phyloP scores from a whole-genome alignment of 2,329 filamentous ascomycete genomes.

The Mycosphaerelloides madeirae region DNA sequence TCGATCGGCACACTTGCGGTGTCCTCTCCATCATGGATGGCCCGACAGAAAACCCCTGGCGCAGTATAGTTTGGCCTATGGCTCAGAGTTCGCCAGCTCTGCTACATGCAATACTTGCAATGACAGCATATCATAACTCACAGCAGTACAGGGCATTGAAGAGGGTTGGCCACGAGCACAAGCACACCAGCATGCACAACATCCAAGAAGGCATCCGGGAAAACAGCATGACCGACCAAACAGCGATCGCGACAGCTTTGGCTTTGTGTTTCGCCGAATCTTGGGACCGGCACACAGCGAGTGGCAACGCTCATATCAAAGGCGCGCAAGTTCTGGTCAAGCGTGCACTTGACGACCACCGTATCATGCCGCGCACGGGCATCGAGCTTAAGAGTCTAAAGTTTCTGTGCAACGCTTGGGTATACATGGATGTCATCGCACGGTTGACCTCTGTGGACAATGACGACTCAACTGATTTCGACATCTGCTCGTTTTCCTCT shows the following conservation, averaged over 20 bases:
- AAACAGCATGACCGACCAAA: conserved; percentile 58
- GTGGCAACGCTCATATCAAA: conserved; percentile 64
- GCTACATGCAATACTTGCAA: conserved; percentile 63
- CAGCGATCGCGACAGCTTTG: conserved; percentile 65
- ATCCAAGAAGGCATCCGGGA: conserved; percentile 53
- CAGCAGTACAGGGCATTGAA: conserved; percentile 54
- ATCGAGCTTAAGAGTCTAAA: conserved; percentile 53
- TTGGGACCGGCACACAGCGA: conserved; percentile 66
- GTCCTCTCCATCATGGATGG: conserved; percentile 69
- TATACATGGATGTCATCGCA: conserved; percentile 70
- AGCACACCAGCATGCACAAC: conserved; percentile 58
- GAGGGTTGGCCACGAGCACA: conserved; percentile 63
- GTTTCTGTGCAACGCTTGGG: conserved; percentile 67
- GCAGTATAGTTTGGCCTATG: conserved; percentile 65
- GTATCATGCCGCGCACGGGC: conserved; percentile 37
- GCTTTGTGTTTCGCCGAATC: conserved; percentile 65
- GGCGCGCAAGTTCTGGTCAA: conserved; percentile 62
- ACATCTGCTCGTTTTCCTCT: conserved; percentile 38
- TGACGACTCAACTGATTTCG: conserved; percentile 53
- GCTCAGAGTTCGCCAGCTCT: conserved; percentile 60
- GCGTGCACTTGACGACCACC: conserved; percentile 51
- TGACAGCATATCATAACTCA: conserved; percentile 65
- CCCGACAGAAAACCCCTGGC: conserved; percentile 65
- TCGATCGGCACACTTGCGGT: conserved; percentile 63
- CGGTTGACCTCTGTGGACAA: conserved; percentile 60